A percentile compares a stretch with the other conserved stretches of the same genome.
Evolutionary conservation across 305 asterid species (phyloP).

Genomic region (Fraxinus nigra): DNA sequence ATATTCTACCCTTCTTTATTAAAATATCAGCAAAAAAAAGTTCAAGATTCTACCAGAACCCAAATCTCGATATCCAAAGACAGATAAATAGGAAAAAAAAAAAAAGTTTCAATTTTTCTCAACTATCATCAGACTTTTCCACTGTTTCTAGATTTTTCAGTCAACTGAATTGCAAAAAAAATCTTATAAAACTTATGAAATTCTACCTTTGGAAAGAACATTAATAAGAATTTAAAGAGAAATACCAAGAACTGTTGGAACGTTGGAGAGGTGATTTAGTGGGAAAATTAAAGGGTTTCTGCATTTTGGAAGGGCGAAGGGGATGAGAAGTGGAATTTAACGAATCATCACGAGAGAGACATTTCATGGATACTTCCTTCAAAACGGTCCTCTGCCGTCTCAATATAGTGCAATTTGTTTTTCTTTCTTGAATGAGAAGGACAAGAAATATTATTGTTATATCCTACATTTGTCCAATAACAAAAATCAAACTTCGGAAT

Average conservation of each 20-base stretch:
- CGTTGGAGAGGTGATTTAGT: not conserved
- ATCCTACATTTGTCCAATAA: not conserved
- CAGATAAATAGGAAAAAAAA: not conserved
- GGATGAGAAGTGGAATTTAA: constrained; percentile 1
- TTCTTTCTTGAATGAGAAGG: not conserved
- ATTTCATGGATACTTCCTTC: not conserved
- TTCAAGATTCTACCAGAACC: not conserved
- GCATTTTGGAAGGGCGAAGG: not conserved
- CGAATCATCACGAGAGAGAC: not conserved
- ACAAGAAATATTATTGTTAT: not conserved
- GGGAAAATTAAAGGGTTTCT: not conserved
- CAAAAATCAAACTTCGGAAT: not conserved
- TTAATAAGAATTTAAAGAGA: not conserved
- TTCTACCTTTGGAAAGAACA: constrained; percentile 5
- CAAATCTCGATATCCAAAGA: constrained; percentile 14
- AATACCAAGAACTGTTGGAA: not conserved
- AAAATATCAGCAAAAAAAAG: not conserved
- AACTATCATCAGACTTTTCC: constrained; percentile 3
- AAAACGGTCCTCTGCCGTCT: not conserved
- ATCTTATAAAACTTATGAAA: constrained; percentile 19
- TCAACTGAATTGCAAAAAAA: constrained; percentile 23
- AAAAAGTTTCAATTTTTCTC: not conserved
- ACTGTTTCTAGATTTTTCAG: constrained; percentile 15
- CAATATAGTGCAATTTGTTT: not conserved
- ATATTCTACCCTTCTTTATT: not conserved